Conservation (phyloP, 352 stramenopile species). For the Aphanomyces cochlioides region DNA sequence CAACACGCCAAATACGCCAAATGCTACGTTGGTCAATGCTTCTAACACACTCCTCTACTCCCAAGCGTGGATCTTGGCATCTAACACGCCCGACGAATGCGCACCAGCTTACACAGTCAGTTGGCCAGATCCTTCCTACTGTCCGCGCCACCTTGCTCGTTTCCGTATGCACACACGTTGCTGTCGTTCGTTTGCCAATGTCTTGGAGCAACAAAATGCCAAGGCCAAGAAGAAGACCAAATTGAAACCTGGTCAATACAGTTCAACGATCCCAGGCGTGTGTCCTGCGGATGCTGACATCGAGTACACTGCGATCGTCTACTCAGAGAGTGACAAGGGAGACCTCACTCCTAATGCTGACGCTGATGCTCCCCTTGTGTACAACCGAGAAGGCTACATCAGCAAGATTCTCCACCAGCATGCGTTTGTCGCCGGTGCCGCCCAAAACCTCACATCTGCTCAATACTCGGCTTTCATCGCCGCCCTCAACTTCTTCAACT, state of each 20-base stretch:
- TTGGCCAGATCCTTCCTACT: constrained; percentile 18
- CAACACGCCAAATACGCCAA: too few species aligned
- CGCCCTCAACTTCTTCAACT: constrained; percentile 10
- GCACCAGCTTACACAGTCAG: constrained; percentile 12
- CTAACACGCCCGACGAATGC: background rate
- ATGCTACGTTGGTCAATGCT: too few species aligned
- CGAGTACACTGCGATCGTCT: constrained; percentile 21
- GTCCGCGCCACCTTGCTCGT: constrained; percentile 20
- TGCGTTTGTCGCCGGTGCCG: constrained; percentile 12
- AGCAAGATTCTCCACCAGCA: constrained; percentile 11
- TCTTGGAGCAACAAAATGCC: background rate
- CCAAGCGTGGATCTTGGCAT: too few species aligned
- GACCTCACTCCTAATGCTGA: background rate
- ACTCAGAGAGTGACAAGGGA: constrained; percentile 15
- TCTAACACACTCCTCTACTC: too few species aligned
- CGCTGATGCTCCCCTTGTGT: background rate
- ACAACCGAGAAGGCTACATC: background rate
- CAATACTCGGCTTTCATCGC: background rate
- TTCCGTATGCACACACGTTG: constrained; percentile 21
- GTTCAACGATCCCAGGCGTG: too few species aligned
- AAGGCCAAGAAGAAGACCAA: too few species aligned
- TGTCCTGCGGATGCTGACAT: background rate
- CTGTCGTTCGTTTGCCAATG: constrained; percentile 24
- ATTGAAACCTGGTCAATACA: too few species aligned
- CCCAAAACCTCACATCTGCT: background rate